These are phyloP conservation scores for Corymbia maculata DNA, from an alignment of 345 rosid species.

Conservation along the genomic window DNA sequence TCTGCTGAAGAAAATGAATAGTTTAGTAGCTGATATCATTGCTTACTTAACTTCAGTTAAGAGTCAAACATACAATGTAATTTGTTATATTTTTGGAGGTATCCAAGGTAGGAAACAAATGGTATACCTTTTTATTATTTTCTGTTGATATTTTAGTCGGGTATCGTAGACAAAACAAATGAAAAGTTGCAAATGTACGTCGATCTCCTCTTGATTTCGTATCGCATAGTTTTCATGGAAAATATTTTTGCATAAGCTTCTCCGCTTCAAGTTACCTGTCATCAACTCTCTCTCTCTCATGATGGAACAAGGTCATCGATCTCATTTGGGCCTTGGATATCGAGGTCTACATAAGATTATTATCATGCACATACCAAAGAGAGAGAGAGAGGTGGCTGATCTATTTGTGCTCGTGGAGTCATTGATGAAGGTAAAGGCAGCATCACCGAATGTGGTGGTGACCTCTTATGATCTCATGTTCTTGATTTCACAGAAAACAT, in stretches of 20 bases:
- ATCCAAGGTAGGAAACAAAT: neutral
- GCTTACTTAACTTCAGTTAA: neutral
- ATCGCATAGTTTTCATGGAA: neutral
- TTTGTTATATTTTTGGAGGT: neutral
- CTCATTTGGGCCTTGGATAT: neutral
- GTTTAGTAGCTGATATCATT: neutral
- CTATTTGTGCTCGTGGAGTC: neutral
- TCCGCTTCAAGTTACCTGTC: neutral
- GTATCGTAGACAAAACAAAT: neutral
- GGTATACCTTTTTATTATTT: neutral
- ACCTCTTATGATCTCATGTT: fast-evolving
- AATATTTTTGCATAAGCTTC: neutral
- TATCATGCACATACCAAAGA: neutral
- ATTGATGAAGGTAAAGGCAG: neutral
- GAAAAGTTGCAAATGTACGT: neutral
- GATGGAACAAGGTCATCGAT: too few species aligned
- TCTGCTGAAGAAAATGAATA: slow-evolving; percentile 21
- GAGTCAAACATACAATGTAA: neutral
- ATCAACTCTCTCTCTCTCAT: neutral
- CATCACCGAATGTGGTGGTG: fast-evolving
- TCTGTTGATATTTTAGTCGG: neutral
- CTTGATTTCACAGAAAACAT: fast-evolving
- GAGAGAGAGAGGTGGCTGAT: fast-evolving
- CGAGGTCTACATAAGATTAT: fast-evolving
- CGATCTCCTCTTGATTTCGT: neutral